Evolutionary conservation across 352 stramenopile species (phyloP), one percentile per base, ranked within the genome.

Genomic region (Phytophthora citrophthora): DNA sequence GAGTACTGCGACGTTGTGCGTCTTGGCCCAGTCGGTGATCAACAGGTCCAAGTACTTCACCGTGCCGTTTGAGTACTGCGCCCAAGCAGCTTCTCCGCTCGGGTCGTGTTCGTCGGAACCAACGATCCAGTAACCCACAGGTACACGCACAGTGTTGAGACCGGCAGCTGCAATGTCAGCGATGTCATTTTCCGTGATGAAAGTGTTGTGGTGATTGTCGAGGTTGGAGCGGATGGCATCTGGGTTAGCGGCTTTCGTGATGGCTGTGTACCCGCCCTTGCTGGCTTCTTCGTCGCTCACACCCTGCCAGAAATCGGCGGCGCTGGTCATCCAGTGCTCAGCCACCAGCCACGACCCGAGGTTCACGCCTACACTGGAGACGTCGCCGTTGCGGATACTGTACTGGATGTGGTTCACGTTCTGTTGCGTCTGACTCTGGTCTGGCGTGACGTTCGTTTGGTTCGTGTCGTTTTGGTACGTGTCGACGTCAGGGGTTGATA

Each of bases 91-190:
- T 10, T 54, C 15, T 18, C 67, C 55, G 5, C 61, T 77, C 3
- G 60, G 55, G 48, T 89, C 80, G 53, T 89, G 34, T 38, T 83
- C 23, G 68, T 90, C 77, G 45, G 82, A 90, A 48, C 81, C 81
- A 0, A 78, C 54, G 70, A 94, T 93, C 83, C 82, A 94, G 70
- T 90, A 92, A n/a, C 86, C 86, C 3, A 94, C 68, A 0, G 86
- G 86, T 20, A 94, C 82, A 10, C 83, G 83, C 34, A 94, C 83
- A 4, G 83, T 93, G 67, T 94, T 93, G 61, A 94, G 68, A 1
- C 83, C 80, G 12, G 76, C 64, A 2, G 52, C 61, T 0, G 75
- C 78, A 46, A 94, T 93, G 15, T 61, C 69, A 8, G 56, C 60
- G 48, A 94, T 91, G 20, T 93, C 83, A 15, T 57, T 51, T 50